Evolutionary conservation across 495 filamentous ascomycete species (phyloP).

Genomic region (Hypoxylon fuscum): DNA sequence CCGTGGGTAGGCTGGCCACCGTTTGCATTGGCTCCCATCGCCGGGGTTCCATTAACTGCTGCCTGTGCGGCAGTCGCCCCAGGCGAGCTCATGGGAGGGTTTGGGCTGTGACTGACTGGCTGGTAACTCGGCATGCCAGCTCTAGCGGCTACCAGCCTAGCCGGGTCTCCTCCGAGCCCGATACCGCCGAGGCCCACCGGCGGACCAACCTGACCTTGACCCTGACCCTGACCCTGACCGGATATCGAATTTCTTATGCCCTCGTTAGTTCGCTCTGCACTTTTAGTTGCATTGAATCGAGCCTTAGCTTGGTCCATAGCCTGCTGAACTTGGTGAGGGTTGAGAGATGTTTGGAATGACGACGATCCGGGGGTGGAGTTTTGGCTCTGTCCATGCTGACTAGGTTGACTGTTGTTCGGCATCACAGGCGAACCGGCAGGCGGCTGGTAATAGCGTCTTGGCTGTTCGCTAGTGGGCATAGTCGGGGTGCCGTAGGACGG

Average conservation of each 20-base stretch:
- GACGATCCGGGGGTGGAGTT: constrained; percentile 43
- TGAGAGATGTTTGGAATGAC: constrained; percentile 43
- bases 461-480: constrained; percentile 33
- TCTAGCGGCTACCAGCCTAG: constrained; percentile 35
- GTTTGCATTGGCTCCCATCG: constrained; percentile 24
- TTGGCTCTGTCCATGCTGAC: constrained; percentile 16
- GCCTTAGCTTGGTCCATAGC: constrained; percentile 57
- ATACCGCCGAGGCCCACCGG: constrained; percentile 45
- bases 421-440: constrained; percentile 34
- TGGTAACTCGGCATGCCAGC: constrained; percentile 34
- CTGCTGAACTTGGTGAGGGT: constrained; percentile 42
- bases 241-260: constrained; percentile 37
- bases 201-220: constrained; percentile 39
- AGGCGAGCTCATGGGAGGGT: constrained; percentile 27
- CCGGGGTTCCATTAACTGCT: constrained; percentile 31
- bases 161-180: constrained; percentile 39
- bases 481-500: constrained; percentile 47
- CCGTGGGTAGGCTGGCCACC: constrained; percentile 22
- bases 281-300: constrained; percentile 52
- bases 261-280: constrained; percentile 41
- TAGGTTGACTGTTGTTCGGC: constrained; percentile 16
- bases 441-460: constrained; percentile 41
- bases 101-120: constrained; percentile 31
- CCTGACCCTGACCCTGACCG: constrained; percentile 37
- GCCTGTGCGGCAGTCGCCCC: constrained; percentile 9